Base-by-base conservation (phyloP, 2,329 filamentous ascomycete genomes). In the Colletotrichum higginsianum region DNA sequence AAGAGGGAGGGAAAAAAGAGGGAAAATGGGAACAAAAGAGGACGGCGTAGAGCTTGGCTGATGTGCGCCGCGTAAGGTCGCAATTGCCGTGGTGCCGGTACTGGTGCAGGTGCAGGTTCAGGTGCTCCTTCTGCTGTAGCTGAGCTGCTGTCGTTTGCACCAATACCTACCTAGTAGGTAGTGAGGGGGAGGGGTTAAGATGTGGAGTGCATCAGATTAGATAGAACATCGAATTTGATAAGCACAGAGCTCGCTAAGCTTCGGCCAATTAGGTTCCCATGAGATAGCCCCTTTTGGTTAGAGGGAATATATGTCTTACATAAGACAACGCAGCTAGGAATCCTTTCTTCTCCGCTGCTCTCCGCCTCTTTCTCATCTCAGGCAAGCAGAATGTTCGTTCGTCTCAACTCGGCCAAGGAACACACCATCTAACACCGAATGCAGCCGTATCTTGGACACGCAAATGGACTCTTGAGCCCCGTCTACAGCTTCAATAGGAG, bases 11-110 rank as follows among this genome's bases (percentile, higher is more conserved):
- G 30, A 30, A 30, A 30, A 30, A 30, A 30, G 30, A 30, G 30
- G 30, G 30, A 30, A 30, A 30, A 30, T 9, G 8, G 30, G 30
- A 30, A 30, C 30, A 30, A 50, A 66, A 66, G 38, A 62, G 44
- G 35, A 49, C 63, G 53, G 53, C 69, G 69, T 69, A 58, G 60
- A 68, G 35, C 69, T 71, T 71, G 69, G 69, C 69, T 68, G 68
- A 71, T 71, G 68, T 52, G 55, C 35, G 58, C 68, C 65, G 68
- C 68, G 65, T 16, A 50, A 68, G 57, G 65, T 71, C 58, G 65
- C 67, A 67, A 23, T 23, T 18, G 53, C 30, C 18, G 21, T 58
- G 46, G n/a, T 40, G 46, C 60, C 46, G 30, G 30, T 30, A 3
- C 30, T 1, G 30, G 30, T 30, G 23, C 23, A 3, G 46, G n/a